Evolutionary conservation across 2,329 filamentous ascomycete species (phyloP).

Genomic region (Colletotrichum musicola): DNA sequence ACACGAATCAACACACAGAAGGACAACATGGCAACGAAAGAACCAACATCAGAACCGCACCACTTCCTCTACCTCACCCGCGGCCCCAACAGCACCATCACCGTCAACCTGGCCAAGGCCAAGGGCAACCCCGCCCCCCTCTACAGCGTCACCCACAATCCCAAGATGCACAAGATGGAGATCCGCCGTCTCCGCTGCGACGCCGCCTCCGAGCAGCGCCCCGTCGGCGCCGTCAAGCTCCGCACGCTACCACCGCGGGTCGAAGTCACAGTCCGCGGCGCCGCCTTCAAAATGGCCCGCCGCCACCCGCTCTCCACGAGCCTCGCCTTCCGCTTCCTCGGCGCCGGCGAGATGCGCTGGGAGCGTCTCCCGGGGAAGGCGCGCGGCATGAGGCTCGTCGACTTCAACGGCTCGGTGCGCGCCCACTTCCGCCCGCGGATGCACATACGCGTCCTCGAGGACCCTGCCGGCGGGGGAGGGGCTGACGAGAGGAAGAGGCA

Average conservation of each 20-base stretch:
- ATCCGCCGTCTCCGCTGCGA: slow-evolving; percentile 16
- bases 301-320: slow-evolving; percentile 26
- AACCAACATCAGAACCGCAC: not conserved
- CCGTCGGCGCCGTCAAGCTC: slow-evolving; percentile 22
- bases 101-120: slow-evolving; percentile 15
- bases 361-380: slow-evolving; percentile 14
- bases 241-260: slow-evolving; percentile 31
- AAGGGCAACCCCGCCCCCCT: not conserved
- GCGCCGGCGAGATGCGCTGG: slow-evolving; percentile 34
- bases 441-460: not conserved
- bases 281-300: slow-evolving; percentile 32
- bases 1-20: not conserved
- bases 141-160: slow-evolving; percentile 25
- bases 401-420: slow-evolving; percentile 31
- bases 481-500: not conserved
- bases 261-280: slow-evolving; percentile 31
- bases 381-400: slow-evolving; percentile 32
- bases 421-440: slow-evolving; percentile 28
- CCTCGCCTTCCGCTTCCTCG: slow-evolving; percentile 32
- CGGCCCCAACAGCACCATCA: not conserved
- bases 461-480: not conserved
- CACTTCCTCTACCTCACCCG: slow-evolving; percentile 22
- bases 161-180: slow-evolving; percentile 34
- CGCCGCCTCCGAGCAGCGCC: slow-evolving; percentile 9
- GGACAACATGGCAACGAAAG: slow-evolving; percentile 1